phyloP scores from a whole-genome alignment of 1,284 basidiomycete species.

The Moesziomyces sp. region DNA sequence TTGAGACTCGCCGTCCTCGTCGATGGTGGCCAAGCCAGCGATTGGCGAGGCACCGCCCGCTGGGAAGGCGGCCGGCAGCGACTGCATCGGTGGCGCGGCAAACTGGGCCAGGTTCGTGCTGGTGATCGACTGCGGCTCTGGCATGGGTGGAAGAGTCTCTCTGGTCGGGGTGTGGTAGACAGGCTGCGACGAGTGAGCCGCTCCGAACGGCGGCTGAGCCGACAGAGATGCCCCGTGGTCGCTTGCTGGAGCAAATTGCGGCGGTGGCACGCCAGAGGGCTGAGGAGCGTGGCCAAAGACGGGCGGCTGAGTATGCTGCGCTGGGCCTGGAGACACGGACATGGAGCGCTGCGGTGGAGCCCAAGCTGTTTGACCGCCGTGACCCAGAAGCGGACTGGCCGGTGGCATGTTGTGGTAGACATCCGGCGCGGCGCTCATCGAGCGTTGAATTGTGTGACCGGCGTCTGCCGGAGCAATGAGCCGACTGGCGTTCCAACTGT shows the following conservation, averaged over 20 bases:
- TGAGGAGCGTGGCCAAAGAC: slow-evolving; percentile 14
- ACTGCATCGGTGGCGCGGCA: slow-evolving; percentile 17
- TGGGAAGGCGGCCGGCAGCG: slow-evolving; percentile 4
- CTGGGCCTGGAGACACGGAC: slow-evolving; percentile 39
- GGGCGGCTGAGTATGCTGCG: slow-evolving; percentile 6
- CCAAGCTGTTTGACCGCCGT: slow-evolving; percentile 21
- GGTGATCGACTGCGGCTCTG: slow-evolving; percentile 27
- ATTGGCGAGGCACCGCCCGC: slow-evolving; percentile 15
- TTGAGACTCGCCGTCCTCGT: slow-evolving; percentile 56
- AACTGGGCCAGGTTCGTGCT: slow-evolving; percentile 13
- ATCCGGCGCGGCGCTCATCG: slow-evolving; percentile 51
- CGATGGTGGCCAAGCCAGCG: slow-evolving; percentile 54
- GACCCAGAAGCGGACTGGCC: not conserved
- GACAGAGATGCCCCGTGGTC: slow-evolving; percentile 24
- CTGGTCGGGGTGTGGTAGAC: slow-evolving; percentile 3
- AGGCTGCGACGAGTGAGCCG: slow-evolving; percentile 9
- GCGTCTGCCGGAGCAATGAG: slow-evolving; percentile 23
- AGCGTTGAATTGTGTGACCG: slow-evolving; percentile 28
- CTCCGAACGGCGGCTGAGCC: slow-evolving; percentile 9
- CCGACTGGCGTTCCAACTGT: slow-evolving; percentile 42
- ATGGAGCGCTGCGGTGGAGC: slow-evolving; percentile 34
- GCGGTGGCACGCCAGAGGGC: not conserved
- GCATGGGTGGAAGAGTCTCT: slow-evolving; percentile 27
- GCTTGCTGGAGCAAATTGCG: not conserved
- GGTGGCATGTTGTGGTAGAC: slow-evolving; percentile 25